A percentile compares a stretch with the other conserved stretches of the same genome.
Evolutionary conservation across 306 rosid species (phyloP).

Genomic region (Albizia julibrissin): DNA sequence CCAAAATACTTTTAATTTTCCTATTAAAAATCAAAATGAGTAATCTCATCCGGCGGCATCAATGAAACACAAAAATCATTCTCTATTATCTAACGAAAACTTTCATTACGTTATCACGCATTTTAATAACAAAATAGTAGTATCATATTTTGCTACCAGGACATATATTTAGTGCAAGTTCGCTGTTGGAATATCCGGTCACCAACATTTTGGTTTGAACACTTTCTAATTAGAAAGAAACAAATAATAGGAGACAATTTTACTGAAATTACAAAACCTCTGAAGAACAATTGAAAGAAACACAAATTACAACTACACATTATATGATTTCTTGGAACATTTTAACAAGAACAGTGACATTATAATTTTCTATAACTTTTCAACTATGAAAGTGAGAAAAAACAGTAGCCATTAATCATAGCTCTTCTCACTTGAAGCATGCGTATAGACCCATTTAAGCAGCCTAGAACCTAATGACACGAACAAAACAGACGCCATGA

Average conservation of each 20-base stretch:
- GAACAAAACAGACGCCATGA: constrained; percentile 24
- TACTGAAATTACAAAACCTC: constrained; percentile 35
- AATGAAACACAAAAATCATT: too few species aligned
- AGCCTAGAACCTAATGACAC: constrained; percentile 26
- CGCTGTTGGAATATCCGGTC: neutral
- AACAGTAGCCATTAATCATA: constrained; percentile 26
- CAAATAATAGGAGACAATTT: constrained; percentile 27
- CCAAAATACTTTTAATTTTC: too few species aligned
- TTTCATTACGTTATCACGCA: neutral
- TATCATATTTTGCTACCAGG: neutral
- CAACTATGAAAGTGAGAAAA: neutral
- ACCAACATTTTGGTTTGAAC: neutral
- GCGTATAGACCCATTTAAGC: constrained; percentile 29
- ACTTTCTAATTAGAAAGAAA: neutral
- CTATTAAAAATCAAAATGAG: too few species aligned
- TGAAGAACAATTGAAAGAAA: constrained; percentile 11
- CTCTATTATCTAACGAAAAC: too few species aligned
- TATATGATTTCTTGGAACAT: neutral
- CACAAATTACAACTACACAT: constrained; percentile 33
- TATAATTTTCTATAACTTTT: neutral
- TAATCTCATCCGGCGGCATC: too few species aligned
- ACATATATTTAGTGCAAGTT: neutral
- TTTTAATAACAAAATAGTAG: too few species aligned
- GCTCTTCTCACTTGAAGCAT: constrained; percentile 30
- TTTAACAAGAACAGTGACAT: neutral